phyloP scores from a whole-genome alignment of 495 filamentous ascomycete species.

The Penicillium parvum region DNA sequence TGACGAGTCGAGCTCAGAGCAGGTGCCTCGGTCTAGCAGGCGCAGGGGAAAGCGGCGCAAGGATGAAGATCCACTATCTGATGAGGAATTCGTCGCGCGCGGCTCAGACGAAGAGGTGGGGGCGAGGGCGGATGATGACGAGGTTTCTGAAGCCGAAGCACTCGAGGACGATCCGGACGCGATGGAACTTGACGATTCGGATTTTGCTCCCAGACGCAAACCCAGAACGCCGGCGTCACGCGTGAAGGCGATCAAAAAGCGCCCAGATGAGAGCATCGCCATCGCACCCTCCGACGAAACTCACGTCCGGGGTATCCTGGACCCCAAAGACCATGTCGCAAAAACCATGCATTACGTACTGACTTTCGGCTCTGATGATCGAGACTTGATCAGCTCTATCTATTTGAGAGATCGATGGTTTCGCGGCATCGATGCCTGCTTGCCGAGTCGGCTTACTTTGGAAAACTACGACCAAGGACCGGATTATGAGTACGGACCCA shows the following conservation, averaged over 20 bases:
- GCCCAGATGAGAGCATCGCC: background rate
- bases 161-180: constrained; percentile 7
- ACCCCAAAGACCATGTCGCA: constrained; percentile 35
- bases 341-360: constrained; percentile 34
- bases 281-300: constrained; percentile 17
- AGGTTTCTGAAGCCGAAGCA: constrained; percentile 11
- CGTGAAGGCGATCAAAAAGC: background rate
- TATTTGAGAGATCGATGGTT: constrained; percentile 47
- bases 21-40: background rate
- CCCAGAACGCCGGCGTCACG: background rate
- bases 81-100: constrained; percentile 26
- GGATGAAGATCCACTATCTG: constrained; percentile 23
- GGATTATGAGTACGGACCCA: constrained; percentile 40
- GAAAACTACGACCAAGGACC: constrained; percentile 19
- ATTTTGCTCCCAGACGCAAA: background rate
- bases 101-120: constrained; percentile 19
- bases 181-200: constrained; percentile 11
- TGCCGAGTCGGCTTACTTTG: constrained; percentile 44
- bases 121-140: constrained; percentile 14
- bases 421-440: constrained; percentile 40
- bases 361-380: constrained; percentile 42
- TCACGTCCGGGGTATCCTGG: constrained; percentile 34
- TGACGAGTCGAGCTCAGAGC: constrained; percentile 26
- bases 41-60: constrained; percentile 18
- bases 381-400: constrained; percentile 42